Evolutionary conservation across 495 filamentous ascomycete species (phyloP), one percentile per base, ranked within the genome.

Genomic region (Hypoxylon lienhwacheense): DNA sequence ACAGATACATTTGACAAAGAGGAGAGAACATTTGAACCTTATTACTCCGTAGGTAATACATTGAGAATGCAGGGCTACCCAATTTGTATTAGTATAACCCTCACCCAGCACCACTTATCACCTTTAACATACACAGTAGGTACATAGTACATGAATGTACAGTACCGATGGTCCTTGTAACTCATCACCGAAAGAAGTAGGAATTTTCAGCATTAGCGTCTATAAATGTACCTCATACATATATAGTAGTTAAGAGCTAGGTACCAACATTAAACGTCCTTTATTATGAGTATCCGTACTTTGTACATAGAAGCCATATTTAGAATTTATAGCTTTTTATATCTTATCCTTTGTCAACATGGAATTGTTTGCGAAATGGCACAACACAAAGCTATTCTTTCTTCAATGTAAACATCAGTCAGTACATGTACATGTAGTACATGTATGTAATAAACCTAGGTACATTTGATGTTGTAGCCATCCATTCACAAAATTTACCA

Each of bases 401-500:
- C 28, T 28, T 35, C 41, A 41, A 22, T 2, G 19, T 41, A 25
- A 21, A 2, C 12, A 21, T n/a, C n/a, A n/a, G n/a, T n/a, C n/a
- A n/a, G n/a, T n/a, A n/a, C n/a, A n/a, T n/a, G n/a, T n/a, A n/a
- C n/a, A n/a, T n/a, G n/a, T n/a, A 39, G n/a, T 29, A 43, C 25
- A 32, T 12, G 21, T 35, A 40, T 55, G 34, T 26, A 34, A 21
- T 32, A 19, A 19, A 6, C 37, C 20, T 22, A 25, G 1, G 35
- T 35, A 29, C 28, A 7, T 43, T 22, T 43, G 52, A 20, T 21
- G n/a, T n/a, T n/a, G n/a, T n/a, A n/a, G n/a, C n/a, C n/a, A n/a
- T n/a, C n/a, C n/a, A 12, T 59, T 59, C 49, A 59, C 45, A 59
- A 53, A 53, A 44, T 39, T 17, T 32, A 43, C 49, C 40, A 49